Base-by-base conservation (phyloP, 2,329 filamentous ascomycete species). In the Cladophialophora yegresii region DNA sequence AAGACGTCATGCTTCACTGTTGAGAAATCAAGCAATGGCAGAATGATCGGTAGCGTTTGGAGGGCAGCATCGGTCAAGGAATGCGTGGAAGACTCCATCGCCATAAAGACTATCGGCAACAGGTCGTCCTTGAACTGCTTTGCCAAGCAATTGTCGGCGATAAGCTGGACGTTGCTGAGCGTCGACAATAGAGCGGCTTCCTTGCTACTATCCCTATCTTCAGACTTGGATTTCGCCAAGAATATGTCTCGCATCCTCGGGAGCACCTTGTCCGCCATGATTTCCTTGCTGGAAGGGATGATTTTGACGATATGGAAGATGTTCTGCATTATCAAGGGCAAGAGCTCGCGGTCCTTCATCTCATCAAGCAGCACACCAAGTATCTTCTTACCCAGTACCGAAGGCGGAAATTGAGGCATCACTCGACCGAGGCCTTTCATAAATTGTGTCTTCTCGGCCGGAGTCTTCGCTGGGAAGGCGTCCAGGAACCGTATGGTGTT, bases 1-100 rank as follows among this genome's bases (percentile, higher is more conserved):
- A 99, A 99, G 0, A 99, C 84, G 68, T 98, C 93, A 71, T 96
- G 95, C 77, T 98, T 99, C 72, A 97, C 93, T 0, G 93, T 98
- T 70, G 89, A 96, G 71, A 97, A 98, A 77, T 99, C 95, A 7
- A 99, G 86, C 2, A 95, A 87, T 0, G 92, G 91, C 4, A 98
- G 80, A n/a, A 97, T 85, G 0, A 86, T 83, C 1, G 92, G 89
- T 4, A 99, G 79, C 30, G 89, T 90, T 56, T 89, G 85, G 13
- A 99, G 81, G 2, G 92, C 89, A 3, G 90, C 89, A 77, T 98
- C 95, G 0, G 97, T 90, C 16, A 99, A 82, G 1, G 90, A 89
- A 70, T 96, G 95, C 0, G 93, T 97, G 0, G 91, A 85, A 9
- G 92, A 96, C 72, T 96, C 92, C 61, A 99, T 84, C 0, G 92